Percentiles rank a stretch among this genome's conserved stretches.
These are phyloP conservation scores for Herpetomonas samuelpessoai DNA, from an alignment of 208 protist genomes.

Conservation along the genomic window DNA sequence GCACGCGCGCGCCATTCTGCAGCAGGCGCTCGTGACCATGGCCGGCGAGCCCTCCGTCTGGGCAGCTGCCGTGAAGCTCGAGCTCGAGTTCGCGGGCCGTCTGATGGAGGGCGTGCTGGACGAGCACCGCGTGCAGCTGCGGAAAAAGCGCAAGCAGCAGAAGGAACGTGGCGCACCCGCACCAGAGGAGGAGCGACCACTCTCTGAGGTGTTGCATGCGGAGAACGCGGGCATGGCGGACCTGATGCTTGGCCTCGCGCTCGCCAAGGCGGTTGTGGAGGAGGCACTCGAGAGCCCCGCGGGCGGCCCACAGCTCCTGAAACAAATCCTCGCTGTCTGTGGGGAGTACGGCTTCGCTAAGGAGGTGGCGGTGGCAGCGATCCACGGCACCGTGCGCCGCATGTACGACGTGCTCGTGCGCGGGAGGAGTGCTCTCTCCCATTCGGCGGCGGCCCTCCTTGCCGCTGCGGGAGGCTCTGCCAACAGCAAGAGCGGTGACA, in stretches of 20 bases:
- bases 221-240: conserved; percentile 63
- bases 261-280: conserved; percentile 67
- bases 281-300: conserved; percentile 58
- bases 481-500: background rate
- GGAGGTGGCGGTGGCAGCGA: conserved; percentile 31
- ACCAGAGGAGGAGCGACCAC: conserved; percentile 15
- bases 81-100: conserved; percentile 64
- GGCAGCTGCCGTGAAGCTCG: conserved; percentile 62
- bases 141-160: conserved; percentile 19
- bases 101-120: conserved; percentile 47
- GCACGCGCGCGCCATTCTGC: conserved; percentile 71
- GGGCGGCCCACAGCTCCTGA: conserved; percentile 37
- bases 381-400: conserved; percentile 16
- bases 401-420: conserved; percentile 28
- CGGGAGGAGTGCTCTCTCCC: conserved; percentile 2
- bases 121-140: conserved; percentile 25
- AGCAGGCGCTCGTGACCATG: conserved; percentile 77
- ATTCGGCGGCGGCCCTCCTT: background rate
- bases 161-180: conserved; percentile 4
- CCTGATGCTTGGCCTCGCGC: conserved; percentile 63
- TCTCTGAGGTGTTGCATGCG: conserved; percentile 33
- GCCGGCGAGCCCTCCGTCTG: conserved; percentile 49
- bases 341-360: conserved; percentile 43
- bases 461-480: background rate
- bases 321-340: conserved; percentile 37